A percentile compares a stretch with the other conserved stretches of the same genome.
These are phyloP conservation scores for Penicillium diatomitis DNA, from an alignment of 495 filamentous ascomycete species.

Conservation along the genomic window DNA sequence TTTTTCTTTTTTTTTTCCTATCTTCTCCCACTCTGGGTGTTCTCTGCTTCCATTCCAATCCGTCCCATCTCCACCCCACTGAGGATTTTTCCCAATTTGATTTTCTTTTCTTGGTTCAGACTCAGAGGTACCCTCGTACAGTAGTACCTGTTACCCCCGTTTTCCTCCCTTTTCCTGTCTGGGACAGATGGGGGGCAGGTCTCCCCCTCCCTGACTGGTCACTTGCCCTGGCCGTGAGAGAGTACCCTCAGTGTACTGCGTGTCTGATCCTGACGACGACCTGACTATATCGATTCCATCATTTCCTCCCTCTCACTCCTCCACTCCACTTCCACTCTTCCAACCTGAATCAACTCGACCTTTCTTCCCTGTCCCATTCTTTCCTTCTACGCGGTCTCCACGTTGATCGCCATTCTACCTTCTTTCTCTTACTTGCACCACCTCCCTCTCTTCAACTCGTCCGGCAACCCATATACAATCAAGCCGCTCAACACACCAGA, in stretches of 20 bases:
- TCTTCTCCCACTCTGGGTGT: neutral
- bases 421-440: neutral
- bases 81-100: neutral
- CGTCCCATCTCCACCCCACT: too few relatives aligned
- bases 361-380: neutral
- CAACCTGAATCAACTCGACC: neutral
- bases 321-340: neutral
- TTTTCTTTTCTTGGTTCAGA: neutral
- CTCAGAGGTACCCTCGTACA: too few relatives aligned
- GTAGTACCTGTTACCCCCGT: too few relatives aligned
- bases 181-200: too few relatives aligned
- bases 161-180: too few relatives aligned
- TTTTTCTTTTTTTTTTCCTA: neutral
- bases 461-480: too few relatives aligned
- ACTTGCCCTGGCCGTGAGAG: neutral
- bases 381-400: neutral
- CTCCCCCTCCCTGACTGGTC: neutral
- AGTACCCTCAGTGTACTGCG: neutral
- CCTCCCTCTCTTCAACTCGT: neutral
- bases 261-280: neutral
- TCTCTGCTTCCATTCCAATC: too few relatives aligned
- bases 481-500: too few relatives aligned
- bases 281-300: constrained; percentile 3
- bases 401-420: neutral
- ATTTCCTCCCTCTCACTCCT: neutral